Evolutionary conservation across 2,329 filamentous ascomycete genomes (phyloP).

Genomic region (Coniella lustricola): DNA sequence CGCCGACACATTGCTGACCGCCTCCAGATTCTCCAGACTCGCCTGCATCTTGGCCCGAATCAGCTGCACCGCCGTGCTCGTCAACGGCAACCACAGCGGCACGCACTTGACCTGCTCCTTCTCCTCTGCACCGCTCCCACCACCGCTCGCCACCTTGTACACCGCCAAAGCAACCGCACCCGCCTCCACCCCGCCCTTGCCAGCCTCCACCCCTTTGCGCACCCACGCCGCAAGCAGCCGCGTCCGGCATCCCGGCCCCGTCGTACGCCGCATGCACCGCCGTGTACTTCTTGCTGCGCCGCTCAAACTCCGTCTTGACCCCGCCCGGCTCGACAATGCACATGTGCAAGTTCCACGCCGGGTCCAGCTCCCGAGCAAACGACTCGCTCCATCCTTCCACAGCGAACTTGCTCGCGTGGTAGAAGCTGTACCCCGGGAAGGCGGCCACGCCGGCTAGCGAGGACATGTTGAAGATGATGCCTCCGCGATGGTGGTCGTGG

Average conservation of each 20-base stretch:
- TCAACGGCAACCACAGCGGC: background rate
- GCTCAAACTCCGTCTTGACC: slow-evolving; percentile 6
- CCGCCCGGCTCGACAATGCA: slow-evolving; percentile 5
- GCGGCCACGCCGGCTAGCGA: slow-evolving; percentile 18
- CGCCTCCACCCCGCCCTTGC: too few species aligned
- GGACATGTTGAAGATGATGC: slow-evolving; percentile 23
- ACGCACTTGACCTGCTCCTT: background rate
- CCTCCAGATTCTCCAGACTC: background rate
- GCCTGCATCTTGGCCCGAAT: slow-evolving; percentile 1
- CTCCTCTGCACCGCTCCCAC: too few species aligned
- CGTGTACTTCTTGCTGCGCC: background rate
- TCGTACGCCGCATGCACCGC: slow-evolving; percentile 1
- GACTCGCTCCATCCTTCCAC: slow-evolving; percentile 21
- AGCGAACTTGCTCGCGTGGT: slow-evolving; percentile 21
- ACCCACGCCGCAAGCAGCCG: background rate
- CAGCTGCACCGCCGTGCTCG: background rate
- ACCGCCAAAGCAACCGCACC: background rate
- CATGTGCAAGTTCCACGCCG: slow-evolving; percentile 17
- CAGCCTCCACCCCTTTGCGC: too few species aligned
- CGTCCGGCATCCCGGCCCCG: background rate
- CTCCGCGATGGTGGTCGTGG: slow-evolving; percentile 12
- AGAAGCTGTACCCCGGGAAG: slow-evolving; percentile 20
- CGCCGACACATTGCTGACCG: background rate
- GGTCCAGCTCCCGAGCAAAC: slow-evolving; percentile 18
- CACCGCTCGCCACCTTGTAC: background rate